Conservation (phyloP, 2,329 filamentous ascomycete genomes). For the Zopfia rhizophila region DNA sequence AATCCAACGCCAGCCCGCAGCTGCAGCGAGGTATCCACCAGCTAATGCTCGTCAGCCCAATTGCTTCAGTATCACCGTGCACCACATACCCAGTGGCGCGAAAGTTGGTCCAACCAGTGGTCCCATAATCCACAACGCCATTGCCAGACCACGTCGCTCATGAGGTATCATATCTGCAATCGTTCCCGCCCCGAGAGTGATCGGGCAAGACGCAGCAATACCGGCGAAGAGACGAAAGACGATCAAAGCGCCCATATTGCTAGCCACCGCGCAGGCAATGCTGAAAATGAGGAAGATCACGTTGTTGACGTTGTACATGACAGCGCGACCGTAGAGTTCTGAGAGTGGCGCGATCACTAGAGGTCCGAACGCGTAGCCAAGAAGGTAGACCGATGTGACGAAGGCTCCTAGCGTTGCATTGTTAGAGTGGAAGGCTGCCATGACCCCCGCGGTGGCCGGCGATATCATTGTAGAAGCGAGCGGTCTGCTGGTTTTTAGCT, state of each 20-base stretch:
- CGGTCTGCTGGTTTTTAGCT: not conserved
- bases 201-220: conserved; percentile 22
- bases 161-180: conserved; percentile 34
- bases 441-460: not conserved
- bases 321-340: conserved; percentile 36
- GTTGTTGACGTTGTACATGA: conserved; percentile 62
- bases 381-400: conserved; percentile 30
- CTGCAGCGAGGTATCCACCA: conserved; percentile 58
- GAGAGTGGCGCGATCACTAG: conserved; percentile 31
- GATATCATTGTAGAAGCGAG: conserved; percentile 4
- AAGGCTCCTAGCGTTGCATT: conserved; percentile 1
- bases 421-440: conserved; percentile 2
- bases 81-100: not conserved
- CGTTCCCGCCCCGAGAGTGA: conserved; percentile 31
- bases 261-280: conserved; percentile 70
- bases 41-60: conserved; percentile 37
- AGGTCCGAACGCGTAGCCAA: conserved; percentile 36
- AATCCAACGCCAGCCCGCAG: conserved; percentile 59
- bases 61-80: not conserved
- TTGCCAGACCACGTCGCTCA: conserved; percentile 31
- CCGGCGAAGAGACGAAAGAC: conserved; percentile 64
- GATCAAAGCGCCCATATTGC: conserved; percentile 61
- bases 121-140: conserved; percentile 30
- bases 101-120: conserved; percentile 33
- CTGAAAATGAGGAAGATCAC: conserved; percentile 68